Evolutionary conservation across 2,329 filamentous ascomycete genomes (phyloP).

Genomic region (Diaporthe capsici): DNA sequence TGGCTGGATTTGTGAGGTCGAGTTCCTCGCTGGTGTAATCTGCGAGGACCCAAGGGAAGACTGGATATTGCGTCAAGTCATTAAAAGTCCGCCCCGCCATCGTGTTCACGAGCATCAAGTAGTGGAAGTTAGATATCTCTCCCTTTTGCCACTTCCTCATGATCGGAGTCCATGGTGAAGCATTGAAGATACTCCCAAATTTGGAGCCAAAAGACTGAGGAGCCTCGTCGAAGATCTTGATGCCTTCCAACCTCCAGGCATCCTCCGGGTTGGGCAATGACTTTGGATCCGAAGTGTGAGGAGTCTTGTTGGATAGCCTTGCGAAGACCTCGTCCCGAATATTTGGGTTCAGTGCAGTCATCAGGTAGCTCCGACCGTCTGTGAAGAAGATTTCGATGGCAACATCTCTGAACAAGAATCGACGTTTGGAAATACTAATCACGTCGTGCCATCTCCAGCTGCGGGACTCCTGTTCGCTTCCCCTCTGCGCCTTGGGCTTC

Average conservation of each 20-base stretch:
- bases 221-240: slow-evolving; percentile 75
- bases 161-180: slow-evolving; percentile 83
- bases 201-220: slow-evolving; percentile 82
- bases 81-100: slow-evolving; percentile 98
- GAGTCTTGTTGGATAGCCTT: slow-evolving; percentile 83
- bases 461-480: slow-evolving; percentile 82
- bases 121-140: slow-evolving; percentile 98
- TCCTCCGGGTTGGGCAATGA: slow-evolving; percentile 85
- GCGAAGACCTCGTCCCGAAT: slow-evolving; percentile 85
- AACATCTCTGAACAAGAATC: slow-evolving; percentile 95
- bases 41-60: slow-evolving; percentile 97
- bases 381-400: slow-evolving; percentile 98
- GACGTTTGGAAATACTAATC: slow-evolving; percentile 94
- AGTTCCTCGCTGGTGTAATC: slow-evolving; percentile 96
- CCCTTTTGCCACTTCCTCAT: slow-evolving; percentile 93
- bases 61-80: slow-evolving; percentile 96
- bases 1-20: slow-evolving; percentile 85
- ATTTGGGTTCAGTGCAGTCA: slow-evolving; percentile 83
- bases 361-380: slow-evolving; percentile 92
- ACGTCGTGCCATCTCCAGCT: slow-evolving; percentile 96
- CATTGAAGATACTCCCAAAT: slow-evolving; percentile 92
- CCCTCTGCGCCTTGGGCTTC: slow-evolving; percentile 66
- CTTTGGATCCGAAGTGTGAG: slow-evolving; percentile 80
- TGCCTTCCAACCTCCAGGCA: slow-evolving; percentile 89
- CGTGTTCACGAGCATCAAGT: slow-evolving; percentile 98